phyloP scores from a whole-genome alignment of 2,329 filamentous ascomycete species.

The Colletotrichum destructivum region DNA sequence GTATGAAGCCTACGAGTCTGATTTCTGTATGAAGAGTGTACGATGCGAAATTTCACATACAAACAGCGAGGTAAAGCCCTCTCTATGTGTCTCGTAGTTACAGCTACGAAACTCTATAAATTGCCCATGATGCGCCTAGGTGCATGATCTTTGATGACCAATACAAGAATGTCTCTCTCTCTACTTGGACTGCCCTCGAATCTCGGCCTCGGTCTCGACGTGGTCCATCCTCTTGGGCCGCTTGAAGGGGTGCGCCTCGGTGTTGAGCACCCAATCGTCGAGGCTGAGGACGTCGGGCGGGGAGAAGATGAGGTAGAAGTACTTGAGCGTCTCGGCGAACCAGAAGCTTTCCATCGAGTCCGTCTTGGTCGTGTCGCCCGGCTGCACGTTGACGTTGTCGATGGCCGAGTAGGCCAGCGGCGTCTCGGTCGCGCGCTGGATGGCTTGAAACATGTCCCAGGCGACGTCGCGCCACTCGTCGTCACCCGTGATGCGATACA shows the following conservation, averaged over 20 bases:
- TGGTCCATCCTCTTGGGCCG: conserved; percentile 46
- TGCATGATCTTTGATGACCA: neutral
- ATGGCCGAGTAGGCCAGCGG: conserved; percentile 61
- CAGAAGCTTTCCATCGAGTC: conserved; percentile 69
- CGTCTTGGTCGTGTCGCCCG: conserved; percentile 37
- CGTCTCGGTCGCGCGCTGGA: conserved; percentile 60
- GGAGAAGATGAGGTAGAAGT: conserved; percentile 82
- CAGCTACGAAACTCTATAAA: neutral
- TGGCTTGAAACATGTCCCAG: conserved; percentile 64
- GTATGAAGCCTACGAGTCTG: neutral
- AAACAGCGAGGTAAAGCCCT: neutral
- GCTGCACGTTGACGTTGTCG: conserved; percentile 35
- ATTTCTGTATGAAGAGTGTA: neutral
- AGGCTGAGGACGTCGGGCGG: conserved; percentile 75
- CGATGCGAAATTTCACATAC: neutral
- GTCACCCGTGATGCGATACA: conserved; percentile 66
- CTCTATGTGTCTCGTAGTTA: neutral
- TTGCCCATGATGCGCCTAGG: neutral
- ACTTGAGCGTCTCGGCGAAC: conserved; percentile 84
- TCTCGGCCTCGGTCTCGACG: conserved; percentile 33
- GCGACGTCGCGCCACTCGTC: conserved; percentile 60
- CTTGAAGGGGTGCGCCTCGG: conserved; percentile 68
- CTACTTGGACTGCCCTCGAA: conserved; percentile 16
- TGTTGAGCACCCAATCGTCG: conserved; percentile 79
- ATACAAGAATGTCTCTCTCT: neutral